Conservation (phyloP, 176 grass and related monocot species). For the Typha latifolia region DNA sequence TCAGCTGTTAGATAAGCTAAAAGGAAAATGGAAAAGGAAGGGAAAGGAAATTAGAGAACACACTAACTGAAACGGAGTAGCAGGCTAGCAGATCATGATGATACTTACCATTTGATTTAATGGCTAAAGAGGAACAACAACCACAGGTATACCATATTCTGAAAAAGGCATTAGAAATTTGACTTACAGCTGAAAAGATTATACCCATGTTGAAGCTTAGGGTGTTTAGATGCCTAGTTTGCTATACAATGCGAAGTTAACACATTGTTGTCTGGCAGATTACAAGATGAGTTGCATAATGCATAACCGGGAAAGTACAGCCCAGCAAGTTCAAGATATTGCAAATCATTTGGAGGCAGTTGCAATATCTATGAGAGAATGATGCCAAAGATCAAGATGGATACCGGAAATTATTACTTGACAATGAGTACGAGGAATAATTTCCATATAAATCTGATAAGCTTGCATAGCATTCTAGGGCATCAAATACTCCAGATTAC, state of each 20-base stretch:
- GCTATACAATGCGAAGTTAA: background rate
- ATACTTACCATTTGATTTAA: background rate
- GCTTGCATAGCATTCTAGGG: slow-evolving; percentile 2
- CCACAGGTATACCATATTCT: background rate
- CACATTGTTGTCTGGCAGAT: background rate
- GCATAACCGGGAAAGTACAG: background rate
- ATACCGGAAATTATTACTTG: background rate
- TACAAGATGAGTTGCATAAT: background rate
- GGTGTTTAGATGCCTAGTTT: background rate
- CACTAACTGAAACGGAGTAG: background rate
- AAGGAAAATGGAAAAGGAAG: background rate
- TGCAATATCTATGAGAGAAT: background rate
- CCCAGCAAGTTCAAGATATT: background rate
- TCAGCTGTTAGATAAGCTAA: background rate
- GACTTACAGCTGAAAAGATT: background rate
- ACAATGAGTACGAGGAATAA: background rate
- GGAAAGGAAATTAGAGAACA: background rate
- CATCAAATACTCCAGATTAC: background rate
- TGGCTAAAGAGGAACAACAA: background rate
- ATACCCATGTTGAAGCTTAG: background rate
- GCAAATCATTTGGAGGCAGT: background rate
- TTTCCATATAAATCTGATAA: background rate
- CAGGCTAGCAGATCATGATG: background rate
- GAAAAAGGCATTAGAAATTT: background rate
- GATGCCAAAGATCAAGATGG: background rate